These are phyloP conservation scores for Stereum hirsutum DNA, from an alignment of 1,284 basidiomycete genomes.

Conservation along the genomic window DNA sequence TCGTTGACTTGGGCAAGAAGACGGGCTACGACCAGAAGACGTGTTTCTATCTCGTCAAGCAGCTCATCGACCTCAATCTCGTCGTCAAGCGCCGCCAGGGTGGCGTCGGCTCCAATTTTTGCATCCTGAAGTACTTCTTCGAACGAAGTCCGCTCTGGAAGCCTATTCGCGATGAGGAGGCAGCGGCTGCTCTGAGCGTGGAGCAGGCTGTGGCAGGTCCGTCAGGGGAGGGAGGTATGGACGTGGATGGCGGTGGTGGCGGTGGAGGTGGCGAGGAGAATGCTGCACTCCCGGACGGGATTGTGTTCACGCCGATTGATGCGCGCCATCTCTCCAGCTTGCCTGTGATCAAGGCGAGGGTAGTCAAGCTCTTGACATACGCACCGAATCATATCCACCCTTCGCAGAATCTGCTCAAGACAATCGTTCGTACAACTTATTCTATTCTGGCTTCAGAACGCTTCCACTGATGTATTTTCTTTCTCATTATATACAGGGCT, in stretches of 20 bases:
- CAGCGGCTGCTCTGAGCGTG: slow-evolving; percentile 21
- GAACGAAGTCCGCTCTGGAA: slow-evolving; percentile 64
- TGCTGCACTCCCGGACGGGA: slow-evolving; percentile 17
- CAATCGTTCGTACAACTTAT: slow-evolving; percentile 34
- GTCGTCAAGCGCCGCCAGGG: slow-evolving; percentile 68
- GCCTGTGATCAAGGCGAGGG: slow-evolving; percentile 53
- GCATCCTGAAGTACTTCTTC: slow-evolving; percentile 72
- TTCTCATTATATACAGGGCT: slow-evolving; percentile 44
- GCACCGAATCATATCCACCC: slow-evolving; percentile 60
- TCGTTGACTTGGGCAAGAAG: slow-evolving; percentile 66
- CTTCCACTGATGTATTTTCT: background rate
- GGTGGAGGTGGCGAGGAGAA: too few relatives aligned
- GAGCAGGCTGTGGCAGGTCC: slow-evolving; percentile 15
- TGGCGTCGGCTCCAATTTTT: slow-evolving; percentile 68
- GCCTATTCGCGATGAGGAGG: slow-evolving; percentile 60
- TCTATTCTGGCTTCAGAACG: background rate
- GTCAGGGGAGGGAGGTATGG: slow-evolving; percentile 18
- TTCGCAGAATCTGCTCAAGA: slow-evolving; percentile 60
- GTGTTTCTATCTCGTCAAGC: slow-evolving; percentile 77
- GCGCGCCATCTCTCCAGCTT: slow-evolving; percentile 66
- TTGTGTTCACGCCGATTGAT: slow-evolving; percentile 65
- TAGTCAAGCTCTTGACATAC: slow-evolving; percentile 58
- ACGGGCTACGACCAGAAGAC: slow-evolving; percentile 88
- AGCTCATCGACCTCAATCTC: slow-evolving; percentile 61
- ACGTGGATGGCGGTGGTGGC: slow-evolving; percentile 31